Percentiles rank a stretch among this genome's conserved stretches.
These are phyloP conservation scores for Lablab purpureus DNA, from an alignment of 306 rosid genomes.

Conservation along the genomic window DNA sequence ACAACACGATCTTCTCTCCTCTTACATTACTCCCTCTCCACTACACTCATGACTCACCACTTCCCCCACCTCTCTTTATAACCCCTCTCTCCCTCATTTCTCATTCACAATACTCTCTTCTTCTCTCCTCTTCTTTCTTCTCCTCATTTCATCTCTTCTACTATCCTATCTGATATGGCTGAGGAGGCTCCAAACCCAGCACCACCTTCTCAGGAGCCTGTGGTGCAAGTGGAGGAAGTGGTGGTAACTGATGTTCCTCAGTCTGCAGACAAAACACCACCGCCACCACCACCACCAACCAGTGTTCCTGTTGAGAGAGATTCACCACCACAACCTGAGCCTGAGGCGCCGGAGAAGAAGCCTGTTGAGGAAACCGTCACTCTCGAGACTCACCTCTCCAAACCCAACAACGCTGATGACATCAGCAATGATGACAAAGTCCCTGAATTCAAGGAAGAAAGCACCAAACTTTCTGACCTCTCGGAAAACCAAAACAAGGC, in stretches of 20 bases:
- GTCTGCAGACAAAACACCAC: conserved; percentile 32
- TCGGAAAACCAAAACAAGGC: conserved; percentile 59
- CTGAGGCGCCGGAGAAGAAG: conserved; percentile 22
- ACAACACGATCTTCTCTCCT: conserved; percentile 13
- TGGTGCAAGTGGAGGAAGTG: conserved; percentile 41
- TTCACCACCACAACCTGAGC: conserved; percentile 12
- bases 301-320: conserved; percentile 17
- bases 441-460: conserved; percentile 65
- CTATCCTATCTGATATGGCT: conserved; percentile 52
- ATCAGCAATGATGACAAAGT: conserved; percentile 37
- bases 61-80: conserved; percentile 35
- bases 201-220: conserved; percentile 23
- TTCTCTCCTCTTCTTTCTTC: too few relatives aligned
- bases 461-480: conserved; percentile 57
- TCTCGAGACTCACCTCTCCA: conserved; percentile 46
- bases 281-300: background rate
- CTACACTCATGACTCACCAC: conserved; percentile 22
- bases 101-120: background rate
- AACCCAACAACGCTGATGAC: conserved; percentile 28
- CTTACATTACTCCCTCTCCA: conserved; percentile 5
- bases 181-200: conserved; percentile 41
- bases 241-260: conserved; percentile 52
- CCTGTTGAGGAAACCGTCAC: conserved; percentile 42
- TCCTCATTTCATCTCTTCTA: background rate
- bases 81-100: conserved; percentile 3